Percentiles rank a stretch among this genome's conserved stretches.
These are phyloP conservation scores for Russula vinacea DNA, from an alignment of 768 basidiomycete species.

Conservation along the genomic window DNA sequence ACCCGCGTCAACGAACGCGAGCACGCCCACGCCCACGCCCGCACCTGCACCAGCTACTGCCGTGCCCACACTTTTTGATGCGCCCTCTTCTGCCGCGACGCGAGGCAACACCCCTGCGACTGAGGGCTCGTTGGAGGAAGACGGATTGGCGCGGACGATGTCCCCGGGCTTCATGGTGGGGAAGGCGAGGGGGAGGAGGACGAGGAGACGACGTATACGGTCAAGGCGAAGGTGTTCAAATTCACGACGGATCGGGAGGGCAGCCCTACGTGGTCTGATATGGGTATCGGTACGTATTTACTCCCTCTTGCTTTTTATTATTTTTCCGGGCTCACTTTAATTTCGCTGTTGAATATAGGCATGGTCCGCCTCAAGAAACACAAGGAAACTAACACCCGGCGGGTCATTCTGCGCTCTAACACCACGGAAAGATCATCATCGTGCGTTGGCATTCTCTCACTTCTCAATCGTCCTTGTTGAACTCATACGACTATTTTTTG, in stretches of 20 bases:
- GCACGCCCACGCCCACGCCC: not conserved
- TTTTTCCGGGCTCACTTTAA: not conserved
- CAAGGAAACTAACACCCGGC: slow-evolving; percentile 54
- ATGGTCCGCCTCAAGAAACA: slow-evolving; percentile 71
- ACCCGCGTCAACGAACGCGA: not conserved
- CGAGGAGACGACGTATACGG: slow-evolving; percentile 61
- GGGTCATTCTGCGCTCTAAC: slow-evolving; percentile 69
- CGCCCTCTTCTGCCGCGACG: not conserved
- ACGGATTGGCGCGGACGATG: slow-evolving; percentile 29
- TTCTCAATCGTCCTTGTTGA: slow-evolving; percentile 11
- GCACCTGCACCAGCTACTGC: slow-evolving; percentile 4
- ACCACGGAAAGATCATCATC: slow-evolving; percentile 71
- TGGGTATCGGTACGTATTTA: slow-evolving; percentile 58
- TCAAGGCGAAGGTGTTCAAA: slow-evolving; percentile 61
- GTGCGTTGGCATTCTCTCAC: slow-evolving; percentile 43
- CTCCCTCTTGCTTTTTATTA: not conserved
- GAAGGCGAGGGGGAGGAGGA: slow-evolving; percentile 82
- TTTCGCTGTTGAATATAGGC: slow-evolving; percentile 40
- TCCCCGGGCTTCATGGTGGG: slow-evolving; percentile 46
- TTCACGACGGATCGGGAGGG: slow-evolving; percentile 50
- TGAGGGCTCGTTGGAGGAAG: slow-evolving; percentile 33
- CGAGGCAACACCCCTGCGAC: slow-evolving; percentile 32
- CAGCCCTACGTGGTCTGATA: slow-evolving; percentile 54
- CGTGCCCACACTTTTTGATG: not conserved
- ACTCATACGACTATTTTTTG: not conserved